phyloP scores from a whole-genome alignment of 345 rosid species.

The Pugionium cornutum region DNA sequence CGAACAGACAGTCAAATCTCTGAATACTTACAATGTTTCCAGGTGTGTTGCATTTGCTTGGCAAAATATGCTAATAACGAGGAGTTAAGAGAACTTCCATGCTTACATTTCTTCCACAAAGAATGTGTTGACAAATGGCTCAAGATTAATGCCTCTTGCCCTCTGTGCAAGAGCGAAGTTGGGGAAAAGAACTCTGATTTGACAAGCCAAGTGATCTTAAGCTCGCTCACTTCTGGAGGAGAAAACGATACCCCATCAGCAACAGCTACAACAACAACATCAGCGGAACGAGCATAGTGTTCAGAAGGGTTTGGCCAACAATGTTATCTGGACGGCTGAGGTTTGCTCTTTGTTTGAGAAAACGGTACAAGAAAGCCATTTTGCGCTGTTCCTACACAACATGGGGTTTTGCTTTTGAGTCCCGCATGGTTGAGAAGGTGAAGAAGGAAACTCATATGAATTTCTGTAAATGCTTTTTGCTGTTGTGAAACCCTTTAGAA shows the following conservation, averaged over 20 bases:
- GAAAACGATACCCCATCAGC: constrained; percentile 35
- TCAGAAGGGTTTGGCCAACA: constrained; percentile 29
- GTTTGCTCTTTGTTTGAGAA: constrained; percentile 11
- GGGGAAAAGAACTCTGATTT: constrained; percentile 56
- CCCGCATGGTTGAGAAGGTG: too few relatives aligned
- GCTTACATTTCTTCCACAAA: constrained; percentile 89
- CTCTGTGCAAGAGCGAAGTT: constrained; percentile 93
- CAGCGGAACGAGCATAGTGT: constrained; percentile 36
- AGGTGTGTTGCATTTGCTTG: constrained; percentile 97
- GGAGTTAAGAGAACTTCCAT: constrained; percentile 88
- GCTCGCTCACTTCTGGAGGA: constrained; percentile 41
- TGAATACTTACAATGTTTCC: constrained; percentile 21
- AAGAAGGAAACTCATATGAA: too few relatives aligned
- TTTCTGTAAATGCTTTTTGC: too few relatives aligned
- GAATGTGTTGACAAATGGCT: constrained; percentile 98
- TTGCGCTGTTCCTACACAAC: constrained; percentile 20
- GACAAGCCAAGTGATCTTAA: constrained; percentile 44
- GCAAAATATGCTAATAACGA: constrained; percentile 89
- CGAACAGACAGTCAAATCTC: constrained; percentile 5
- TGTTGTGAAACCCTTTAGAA: too few relatives aligned
- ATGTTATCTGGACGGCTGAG: constrained; percentile 34
- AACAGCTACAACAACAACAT: constrained; percentile 38
- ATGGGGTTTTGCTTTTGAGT: background rate
- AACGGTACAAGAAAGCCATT: background rate
- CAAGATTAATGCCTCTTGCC: constrained; percentile 89